These are phyloP conservation scores for Daedaleopsis sinensis DNA, from an alignment of 768 basidiomycete genomes.

Conservation along the genomic window DNA sequence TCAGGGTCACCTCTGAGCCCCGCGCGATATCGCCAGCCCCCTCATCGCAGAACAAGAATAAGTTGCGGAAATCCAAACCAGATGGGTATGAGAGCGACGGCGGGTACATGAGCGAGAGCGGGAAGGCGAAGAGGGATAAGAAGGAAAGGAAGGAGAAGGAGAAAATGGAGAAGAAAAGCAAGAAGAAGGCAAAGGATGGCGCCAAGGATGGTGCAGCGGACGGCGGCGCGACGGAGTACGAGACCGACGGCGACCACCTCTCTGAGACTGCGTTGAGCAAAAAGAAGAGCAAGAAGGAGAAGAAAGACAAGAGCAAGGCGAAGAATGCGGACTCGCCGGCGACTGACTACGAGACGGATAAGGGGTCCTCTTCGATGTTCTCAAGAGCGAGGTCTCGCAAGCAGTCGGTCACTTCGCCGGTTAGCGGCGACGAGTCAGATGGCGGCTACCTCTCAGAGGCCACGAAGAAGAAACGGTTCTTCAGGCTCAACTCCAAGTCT, in stretches of 20 bases:
- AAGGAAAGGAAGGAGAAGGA: constrained; percentile 25
- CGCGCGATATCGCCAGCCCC: constrained; percentile 16
- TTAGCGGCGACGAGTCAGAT: constrained; percentile 33
- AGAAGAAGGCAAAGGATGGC: constrained; percentile 22
- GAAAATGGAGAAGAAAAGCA: constrained; percentile 25
- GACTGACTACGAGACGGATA: constrained; percentile 37
- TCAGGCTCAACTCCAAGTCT: constrained; percentile 26
- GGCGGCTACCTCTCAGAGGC: constrained; percentile 35
- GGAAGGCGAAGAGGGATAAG: constrained; percentile 32
- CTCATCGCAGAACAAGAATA: constrained; percentile 33
- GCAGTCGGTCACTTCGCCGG: constrained; percentile 15
- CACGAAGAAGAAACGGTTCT: constrained; percentile 32
- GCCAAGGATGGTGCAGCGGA: constrained; percentile 25
- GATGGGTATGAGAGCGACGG: constrained; percentile 59
- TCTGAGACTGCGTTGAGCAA: constrained; percentile 29
- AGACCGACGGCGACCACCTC: constrained; percentile 36
- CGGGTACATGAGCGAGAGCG: constrained; percentile 51
- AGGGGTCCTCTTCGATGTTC: constrained; percentile 28
- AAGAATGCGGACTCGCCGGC: constrained; percentile 22
- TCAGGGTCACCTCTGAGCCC: constrained; percentile 34
- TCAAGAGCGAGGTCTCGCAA: constrained; percentile 22
- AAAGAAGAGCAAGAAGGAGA: constrained; percentile 32
- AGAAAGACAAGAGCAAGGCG: constrained; percentile 26
- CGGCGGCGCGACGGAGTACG: constrained; percentile 32
- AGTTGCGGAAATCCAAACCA: constrained; percentile 36